These are phyloP conservation scores for Penicillium polonicum DNA, from an alignment of 2,329 filamentous ascomycete species.

Conservation along the genomic window DNA sequence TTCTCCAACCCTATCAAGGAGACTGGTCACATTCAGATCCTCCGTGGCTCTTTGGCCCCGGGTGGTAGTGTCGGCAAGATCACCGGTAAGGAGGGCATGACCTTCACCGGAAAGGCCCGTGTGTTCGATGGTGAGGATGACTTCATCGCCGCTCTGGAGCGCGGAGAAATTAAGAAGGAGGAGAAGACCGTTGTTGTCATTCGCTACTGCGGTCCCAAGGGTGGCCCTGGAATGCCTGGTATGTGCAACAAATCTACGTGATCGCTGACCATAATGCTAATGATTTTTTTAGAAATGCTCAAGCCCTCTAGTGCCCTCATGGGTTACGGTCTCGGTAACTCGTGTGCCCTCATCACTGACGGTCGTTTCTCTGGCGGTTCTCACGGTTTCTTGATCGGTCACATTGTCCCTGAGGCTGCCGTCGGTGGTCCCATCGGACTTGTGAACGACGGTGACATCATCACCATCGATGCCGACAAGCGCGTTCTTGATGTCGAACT, in stretches of 20 bases:
- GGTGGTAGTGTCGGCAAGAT: conserved; percentile 73
- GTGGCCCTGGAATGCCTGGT: conserved; percentile 67
- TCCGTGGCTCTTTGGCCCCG: conserved; percentile 67
- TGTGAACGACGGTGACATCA: conserved; percentile 72
- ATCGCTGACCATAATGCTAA: conserved; percentile 52
- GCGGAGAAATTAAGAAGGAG: conserved; percentile 68
- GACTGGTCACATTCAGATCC: conserved; percentile 71
- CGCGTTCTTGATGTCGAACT: conserved; percentile 65
- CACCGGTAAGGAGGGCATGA: conserved; percentile 70
- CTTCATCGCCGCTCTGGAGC: conserved; percentile 67
- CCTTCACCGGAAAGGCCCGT: conserved; percentile 67
- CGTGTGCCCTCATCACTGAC: conserved; percentile 72
- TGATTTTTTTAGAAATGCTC: conserved; percentile 62
- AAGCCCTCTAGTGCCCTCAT: conserved; percentile 72
- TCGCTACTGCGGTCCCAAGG: conserved; percentile 71
- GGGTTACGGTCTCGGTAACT: conserved; percentile 68
- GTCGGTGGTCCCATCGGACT: conserved; percentile 83
- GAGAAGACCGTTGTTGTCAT: conserved; percentile 77
- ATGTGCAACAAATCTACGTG: conserved; percentile 9
- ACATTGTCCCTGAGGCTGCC: conserved; percentile 85
- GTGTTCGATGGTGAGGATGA: conserved; percentile 69
- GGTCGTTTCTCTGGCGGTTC: conserved; percentile 82
- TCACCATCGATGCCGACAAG: conserved; percentile 82
- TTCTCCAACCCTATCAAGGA: conserved; percentile 67
- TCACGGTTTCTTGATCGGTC: conserved; percentile 89